A percentile compares a stretch with the other conserved stretches of the same genome.
Evolutionary conservation across 1,284 basidiomycete species (phyloP).

Genomic region (Cryptococcus sp.): DNA sequence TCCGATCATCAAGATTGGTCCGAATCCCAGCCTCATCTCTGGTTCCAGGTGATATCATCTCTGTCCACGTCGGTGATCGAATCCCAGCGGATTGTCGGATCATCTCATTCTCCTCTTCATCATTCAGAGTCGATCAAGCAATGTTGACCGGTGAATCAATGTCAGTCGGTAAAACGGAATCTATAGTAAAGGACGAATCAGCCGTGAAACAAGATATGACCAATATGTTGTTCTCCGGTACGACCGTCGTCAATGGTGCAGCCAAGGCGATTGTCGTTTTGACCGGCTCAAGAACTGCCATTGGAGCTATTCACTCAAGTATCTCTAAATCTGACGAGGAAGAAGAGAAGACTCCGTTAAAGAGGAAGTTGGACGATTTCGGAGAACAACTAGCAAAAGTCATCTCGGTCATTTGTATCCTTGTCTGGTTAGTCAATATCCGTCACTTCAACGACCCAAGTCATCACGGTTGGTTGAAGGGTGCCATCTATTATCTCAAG

Average conservation of each 20-base stretch:
- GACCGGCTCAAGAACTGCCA: constrained; percentile 80
- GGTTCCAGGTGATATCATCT: constrained; percentile 88
- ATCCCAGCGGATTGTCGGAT: constrained; percentile 90
- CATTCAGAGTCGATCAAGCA: constrained; percentile 88
- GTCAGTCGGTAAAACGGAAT: constrained; percentile 74
- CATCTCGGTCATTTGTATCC: constrained; percentile 87
- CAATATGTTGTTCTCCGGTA: constrained; percentile 91
- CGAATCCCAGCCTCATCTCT: constrained; percentile 78
- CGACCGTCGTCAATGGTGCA: constrained; percentile 85
- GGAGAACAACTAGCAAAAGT: constrained; percentile 94
- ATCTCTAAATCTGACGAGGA: constrained; percentile 53
- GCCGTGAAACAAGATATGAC: constrained; percentile 96
- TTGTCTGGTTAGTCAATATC: constrained; percentile 93
- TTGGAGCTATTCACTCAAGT: constrained; percentile 91
- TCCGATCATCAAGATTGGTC: constrained; percentile 65
- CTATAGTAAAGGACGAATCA: constrained; percentile 60
- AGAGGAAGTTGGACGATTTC: constrained; percentile 93
- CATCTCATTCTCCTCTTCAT: constrained; percentile 73
- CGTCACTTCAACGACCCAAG: constrained; percentile 88
- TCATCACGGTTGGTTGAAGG: constrained; percentile 81
- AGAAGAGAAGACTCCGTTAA: constrained; percentile 88
- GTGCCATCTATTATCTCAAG: constrained; percentile 96
- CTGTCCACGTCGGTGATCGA: constrained; percentile 85
- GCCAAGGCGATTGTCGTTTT: constrained; percentile 78
- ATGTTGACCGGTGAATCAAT: constrained; percentile 88